Percentiles rank a stretch among this genome's conserved stretches.
phyloP scores from a whole-genome alignment of 345 rosid species.

The Passiflora organensis region DNA sequence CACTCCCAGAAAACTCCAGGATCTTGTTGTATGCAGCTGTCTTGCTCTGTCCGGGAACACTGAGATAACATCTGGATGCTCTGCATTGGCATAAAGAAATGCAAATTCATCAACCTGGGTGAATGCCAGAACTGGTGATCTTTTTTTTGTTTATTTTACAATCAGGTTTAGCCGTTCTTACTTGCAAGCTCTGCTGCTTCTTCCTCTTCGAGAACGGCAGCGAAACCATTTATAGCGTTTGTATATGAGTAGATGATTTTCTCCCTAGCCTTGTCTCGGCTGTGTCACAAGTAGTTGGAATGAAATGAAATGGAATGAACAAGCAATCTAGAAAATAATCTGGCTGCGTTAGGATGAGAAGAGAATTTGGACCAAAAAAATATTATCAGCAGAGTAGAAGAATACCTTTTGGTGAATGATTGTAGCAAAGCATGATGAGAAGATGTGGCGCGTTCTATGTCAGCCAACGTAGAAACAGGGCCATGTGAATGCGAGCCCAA shows the following conservation, averaged over 20 bases:
- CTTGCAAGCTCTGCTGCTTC: constrained; percentile 15
- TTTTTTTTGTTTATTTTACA: too few species aligned
- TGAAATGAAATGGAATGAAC: background rate
- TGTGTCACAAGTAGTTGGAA: background rate
- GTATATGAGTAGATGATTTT: constrained; percentile 23
- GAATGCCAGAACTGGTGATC: too few species aligned
- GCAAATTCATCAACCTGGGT: background rate
- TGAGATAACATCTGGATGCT: constrained; percentile 51
- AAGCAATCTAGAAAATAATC: too few species aligned
- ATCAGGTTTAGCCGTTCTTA: background rate
- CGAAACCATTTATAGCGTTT: constrained; percentile 22
- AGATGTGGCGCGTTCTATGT: background rate
- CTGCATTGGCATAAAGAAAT: constrained; percentile 22
- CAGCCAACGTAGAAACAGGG: background rate
- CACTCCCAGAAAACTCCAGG: constrained; percentile 58
- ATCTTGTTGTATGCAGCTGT: constrained; percentile 48
- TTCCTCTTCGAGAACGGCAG: constrained; percentile 24
- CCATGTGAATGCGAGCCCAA: constrained; percentile 22
- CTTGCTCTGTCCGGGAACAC: constrained; percentile 43
- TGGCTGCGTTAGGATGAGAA: too few species aligned
- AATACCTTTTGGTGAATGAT: constrained; percentile 14
- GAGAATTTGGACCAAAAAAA: background rate
- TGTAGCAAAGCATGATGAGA: constrained; percentile 11
- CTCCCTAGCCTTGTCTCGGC: constrained; percentile 11
- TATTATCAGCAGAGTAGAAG: too few species aligned